These are phyloP conservation scores for Cydonia oblonga DNA, from an alignment of 331 rosid genomes.

Conservation along the genomic window DNA sequence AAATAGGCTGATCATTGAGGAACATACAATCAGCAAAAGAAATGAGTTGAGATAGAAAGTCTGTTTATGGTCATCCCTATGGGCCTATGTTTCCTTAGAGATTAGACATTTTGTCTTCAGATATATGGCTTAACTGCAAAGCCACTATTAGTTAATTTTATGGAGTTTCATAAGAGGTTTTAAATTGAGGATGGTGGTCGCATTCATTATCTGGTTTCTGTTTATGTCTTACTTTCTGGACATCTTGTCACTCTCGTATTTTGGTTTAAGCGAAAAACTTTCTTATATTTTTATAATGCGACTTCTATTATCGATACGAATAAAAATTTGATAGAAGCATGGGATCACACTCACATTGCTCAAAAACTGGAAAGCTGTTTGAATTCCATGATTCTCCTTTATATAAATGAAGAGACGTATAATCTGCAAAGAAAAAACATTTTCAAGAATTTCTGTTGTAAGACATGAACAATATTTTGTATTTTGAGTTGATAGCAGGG, in stretches of 20 bases:
- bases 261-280: neutral
- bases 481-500: neutral
- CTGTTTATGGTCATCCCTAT: neutral
- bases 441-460: neutral
- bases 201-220: neutral
- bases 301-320: neutral
- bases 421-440: slow-evolving; percentile 38
- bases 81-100: neutral
- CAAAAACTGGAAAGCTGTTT: slow-evolving; percentile 84
- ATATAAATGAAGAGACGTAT: slow-evolving; percentile 74
- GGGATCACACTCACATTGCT: slow-evolving; percentile 54
- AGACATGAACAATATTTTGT: neutral
- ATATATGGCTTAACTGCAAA: neutral
- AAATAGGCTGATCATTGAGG: neutral
- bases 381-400: slow-evolving; percentile 64
- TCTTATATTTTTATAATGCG: too few relatives aligned
- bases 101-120: neutral
- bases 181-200: too few relatives aligned
- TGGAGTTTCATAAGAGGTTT: neutral
- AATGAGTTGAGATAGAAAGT: neutral
- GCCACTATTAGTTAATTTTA: neutral
- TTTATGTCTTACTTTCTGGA: neutral
- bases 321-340: neutral
- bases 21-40: neutral
- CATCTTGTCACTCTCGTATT: neutral